Conservation (phyloP, 768 basidiomycete genomes). For the Naganishia vishniacii region DNA sequence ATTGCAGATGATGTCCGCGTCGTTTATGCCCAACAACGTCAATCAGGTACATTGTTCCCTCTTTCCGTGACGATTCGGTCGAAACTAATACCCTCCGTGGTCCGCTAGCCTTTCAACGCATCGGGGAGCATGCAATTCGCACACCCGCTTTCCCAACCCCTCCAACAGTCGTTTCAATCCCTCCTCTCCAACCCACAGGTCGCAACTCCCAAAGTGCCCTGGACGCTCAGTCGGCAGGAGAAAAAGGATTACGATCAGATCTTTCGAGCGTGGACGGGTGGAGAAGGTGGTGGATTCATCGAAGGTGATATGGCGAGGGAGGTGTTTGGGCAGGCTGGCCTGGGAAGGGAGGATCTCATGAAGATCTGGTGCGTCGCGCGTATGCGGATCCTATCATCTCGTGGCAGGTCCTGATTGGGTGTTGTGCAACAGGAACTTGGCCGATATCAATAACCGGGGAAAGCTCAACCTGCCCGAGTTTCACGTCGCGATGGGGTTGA, state of each 20-base stretch:
- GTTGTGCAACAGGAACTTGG: conserved; percentile 65
- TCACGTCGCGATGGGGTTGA: conserved; percentile 96
- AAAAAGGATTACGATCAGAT: conserved; percentile 96
- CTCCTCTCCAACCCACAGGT: conserved; percentile 71
- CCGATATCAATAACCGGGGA: conserved; percentile 87
- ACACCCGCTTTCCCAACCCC: conserved; percentile 54
- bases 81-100: background rate
- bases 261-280: conserved; percentile 79
- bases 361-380: conserved; percentile 70
- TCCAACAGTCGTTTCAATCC: conserved; percentile 82
- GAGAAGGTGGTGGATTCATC: conserved; percentile 74
- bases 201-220: conserved; percentile 64
- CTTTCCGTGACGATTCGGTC: no score
- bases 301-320: conserved; percentile 75
- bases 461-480: conserved; percentile 94
- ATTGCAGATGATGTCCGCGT: conserved; percentile 78
- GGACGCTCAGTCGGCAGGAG: conserved; percentile 66
- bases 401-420: background rate
- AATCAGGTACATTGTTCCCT: conserved; percentile 12
- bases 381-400: background rate
- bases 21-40: conserved; percentile 70
- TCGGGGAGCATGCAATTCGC: conserved; percentile 58
- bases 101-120: conserved; percentile 37
- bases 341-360: conserved; percentile 82
- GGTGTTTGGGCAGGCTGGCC: conserved; percentile 88